These are phyloP conservation scores for Ascochyta fabae DNA, from an alignment of 2,329 filamentous ascomycete species.

Conservation along the genomic window DNA sequence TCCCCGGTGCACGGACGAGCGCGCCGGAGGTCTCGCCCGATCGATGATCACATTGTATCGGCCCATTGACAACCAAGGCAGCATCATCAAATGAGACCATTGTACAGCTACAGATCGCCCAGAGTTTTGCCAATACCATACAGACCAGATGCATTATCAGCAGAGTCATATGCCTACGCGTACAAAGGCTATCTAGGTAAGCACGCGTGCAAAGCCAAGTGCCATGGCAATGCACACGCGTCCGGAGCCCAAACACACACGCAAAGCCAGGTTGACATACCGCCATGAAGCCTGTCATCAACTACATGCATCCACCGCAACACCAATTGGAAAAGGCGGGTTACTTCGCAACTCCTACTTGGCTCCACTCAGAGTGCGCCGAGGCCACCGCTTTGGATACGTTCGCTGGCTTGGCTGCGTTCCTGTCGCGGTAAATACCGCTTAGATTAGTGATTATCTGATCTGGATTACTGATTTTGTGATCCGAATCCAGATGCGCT, in stretches of 20 bases:
- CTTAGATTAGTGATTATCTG: too few relatives aligned
- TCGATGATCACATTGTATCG: background rate
- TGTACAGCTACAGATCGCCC: background rate
- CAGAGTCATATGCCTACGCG: background rate
- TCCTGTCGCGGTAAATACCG: too few relatives aligned
- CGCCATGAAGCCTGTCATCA: background rate
- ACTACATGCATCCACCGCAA: slow-evolving; percentile 2
- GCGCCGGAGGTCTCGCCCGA: background rate
- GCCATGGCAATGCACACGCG: slow-evolving; percentile 8
- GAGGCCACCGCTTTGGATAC: background rate
- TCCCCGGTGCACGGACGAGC: background rate
- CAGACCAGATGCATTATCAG: background rate
- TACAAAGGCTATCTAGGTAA: background rate
- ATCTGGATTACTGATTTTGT: too few relatives aligned
- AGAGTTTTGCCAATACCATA: background rate
- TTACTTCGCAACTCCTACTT: background rate
- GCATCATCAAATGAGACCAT: background rate
- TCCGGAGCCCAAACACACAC: slow-evolving; percentile 5
- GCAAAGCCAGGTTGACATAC: slow-evolving; percentile 7
- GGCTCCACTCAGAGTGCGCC: background rate
- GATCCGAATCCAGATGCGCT: too few relatives aligned
- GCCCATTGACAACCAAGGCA: background rate
- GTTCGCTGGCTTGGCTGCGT: background rate
- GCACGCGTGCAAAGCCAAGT: slow-evolving; percentile 8
- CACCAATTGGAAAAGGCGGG: background rate